Evolutionary conservation across 371 early-diverging fungal genomes (phyloP).

Genomic region (Blastocladiella emersonii): DNA sequence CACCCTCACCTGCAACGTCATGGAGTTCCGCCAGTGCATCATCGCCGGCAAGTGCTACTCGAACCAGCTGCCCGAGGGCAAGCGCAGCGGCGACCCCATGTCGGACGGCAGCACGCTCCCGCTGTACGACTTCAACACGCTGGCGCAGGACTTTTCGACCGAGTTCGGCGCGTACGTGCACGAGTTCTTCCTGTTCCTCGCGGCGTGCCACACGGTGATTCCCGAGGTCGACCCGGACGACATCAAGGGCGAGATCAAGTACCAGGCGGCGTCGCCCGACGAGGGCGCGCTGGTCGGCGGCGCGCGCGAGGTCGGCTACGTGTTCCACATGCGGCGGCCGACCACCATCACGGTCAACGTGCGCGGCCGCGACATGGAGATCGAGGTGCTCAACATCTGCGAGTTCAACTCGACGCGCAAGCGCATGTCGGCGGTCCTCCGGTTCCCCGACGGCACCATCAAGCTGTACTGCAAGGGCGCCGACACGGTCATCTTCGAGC

Average conservation of each 20-base stretch:
- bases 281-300: slow-evolving; percentile 82
- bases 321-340: slow-evolving; percentile 59
- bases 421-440: slow-evolving; percentile 89
- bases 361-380: slow-evolving; percentile 52
- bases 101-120: not conserved
- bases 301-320: slow-evolving; percentile 45
- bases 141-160: slow-evolving; percentile 1
- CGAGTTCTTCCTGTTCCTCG: slow-evolving; percentile 50
- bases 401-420: slow-evolving; percentile 96
- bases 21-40: slow-evolving; percentile 80
- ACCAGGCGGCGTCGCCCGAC: slow-evolving; percentile 84
- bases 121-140: slow-evolving; percentile 9
- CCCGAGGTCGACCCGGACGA: slow-evolving; percentile 59
- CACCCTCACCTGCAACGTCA: slow-evolving; percentile 92
- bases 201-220: slow-evolving; percentile 94
- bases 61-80: slow-evolving; percentile 23
- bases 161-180: slow-evolving; percentile 9
- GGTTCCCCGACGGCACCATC: slow-evolving; percentile 77
- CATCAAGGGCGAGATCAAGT: slow-evolving; percentile 36
- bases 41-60: slow-evolving; percentile 65
- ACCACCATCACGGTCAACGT: slow-evolving; percentile 63
- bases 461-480: slow-evolving; percentile 96
- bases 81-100: slow-evolving; percentile 4
- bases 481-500: slow-evolving; percentile 93
- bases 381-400: slow-evolving; percentile 81